Evolutionary conservation across 2,329 filamentous ascomycete species (phyloP), one percentile per base, ranked within the genome.

Genomic region (Microsporum canis): DNA sequence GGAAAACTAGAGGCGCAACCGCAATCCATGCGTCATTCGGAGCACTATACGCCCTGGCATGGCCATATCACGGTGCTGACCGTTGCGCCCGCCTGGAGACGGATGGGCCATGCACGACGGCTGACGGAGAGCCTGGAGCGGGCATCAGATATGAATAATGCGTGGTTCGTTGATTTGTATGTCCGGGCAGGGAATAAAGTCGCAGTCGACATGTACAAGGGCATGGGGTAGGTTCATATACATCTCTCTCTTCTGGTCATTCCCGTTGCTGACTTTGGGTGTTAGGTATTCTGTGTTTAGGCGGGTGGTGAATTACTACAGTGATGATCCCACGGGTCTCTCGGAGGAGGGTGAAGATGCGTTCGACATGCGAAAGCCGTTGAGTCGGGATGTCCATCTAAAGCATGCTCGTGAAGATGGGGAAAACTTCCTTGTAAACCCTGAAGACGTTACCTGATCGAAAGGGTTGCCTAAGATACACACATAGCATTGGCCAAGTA

Each of bases 41-140:
- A 87, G 69, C 91, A 96, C 77, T 95, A 95, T 77, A 87, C 96
- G n/a, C 92, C 92, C n/a, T 97, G 91, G 89, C 94, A 99, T 77
- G 92, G 91, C 23, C 94, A 99, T 76, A 95, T 99, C 71, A 99
- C 94, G 3, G 94, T 92, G 39, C 80, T 99, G 58, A 97, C 94
- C 0, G 89, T 99, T 23, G 87, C 92, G 0, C 94, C 94, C 0
- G 84, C 87, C 61, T 90, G 90, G 57, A 86, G 94, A 33, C 84
- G 94, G 49, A 82, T 94, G 14, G 92, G 94, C 14, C 88, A 96
- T 68, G 94, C 92, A 58, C 89, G 88, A 63, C 86, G 88, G 53
- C 80, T 99, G 41, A 91, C 88, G 0, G 82, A 88, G 69, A 85
- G 89, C 61, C 80, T 99, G 34, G 92, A 96, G 74, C 80, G 81